Conservation (phyloP, 2,329 filamentous ascomycete genomes). For the Parascedosporium putredinis region DNA sequence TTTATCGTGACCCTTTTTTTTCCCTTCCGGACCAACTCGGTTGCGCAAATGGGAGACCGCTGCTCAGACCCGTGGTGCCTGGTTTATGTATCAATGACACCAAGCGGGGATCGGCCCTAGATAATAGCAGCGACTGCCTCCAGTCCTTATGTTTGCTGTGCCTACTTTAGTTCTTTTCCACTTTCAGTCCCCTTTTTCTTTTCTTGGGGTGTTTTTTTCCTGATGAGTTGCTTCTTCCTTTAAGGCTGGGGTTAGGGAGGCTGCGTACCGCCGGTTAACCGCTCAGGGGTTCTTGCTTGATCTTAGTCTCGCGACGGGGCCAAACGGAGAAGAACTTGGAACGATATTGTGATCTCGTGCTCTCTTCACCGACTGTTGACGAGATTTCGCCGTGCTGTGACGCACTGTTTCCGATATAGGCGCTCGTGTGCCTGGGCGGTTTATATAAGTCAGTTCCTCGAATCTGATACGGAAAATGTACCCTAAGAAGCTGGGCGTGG, state of each 20-base stretch:
- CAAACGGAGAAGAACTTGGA: background rate
- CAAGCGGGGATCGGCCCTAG: background rate
- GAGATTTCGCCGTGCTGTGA: background rate
- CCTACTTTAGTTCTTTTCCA: no score
- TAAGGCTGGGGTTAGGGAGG: no score
- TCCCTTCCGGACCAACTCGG: background rate
- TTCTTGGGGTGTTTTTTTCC: no score
- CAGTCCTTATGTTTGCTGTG: background rate
- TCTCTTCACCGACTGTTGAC: background rate
- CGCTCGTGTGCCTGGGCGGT: background rate
- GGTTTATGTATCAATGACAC: background rate
- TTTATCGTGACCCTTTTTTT: background rate
- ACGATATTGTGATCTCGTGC: background rate
- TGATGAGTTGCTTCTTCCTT: no score
- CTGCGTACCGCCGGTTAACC: no score
- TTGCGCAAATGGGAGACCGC: background rate
- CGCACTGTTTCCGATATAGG: constrained; percentile 6
- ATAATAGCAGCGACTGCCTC: background rate
- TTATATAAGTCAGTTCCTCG: background rate
- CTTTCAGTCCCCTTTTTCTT: no score
- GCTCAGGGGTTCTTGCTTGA: no score
- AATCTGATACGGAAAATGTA: background rate
- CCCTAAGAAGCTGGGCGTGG: background rate
- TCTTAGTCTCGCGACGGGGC: no score
- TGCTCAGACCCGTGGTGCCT: background rate